Conservation (phyloP, 805 yeast genomes). For the Metschnikowia reukaufii region DNA sequence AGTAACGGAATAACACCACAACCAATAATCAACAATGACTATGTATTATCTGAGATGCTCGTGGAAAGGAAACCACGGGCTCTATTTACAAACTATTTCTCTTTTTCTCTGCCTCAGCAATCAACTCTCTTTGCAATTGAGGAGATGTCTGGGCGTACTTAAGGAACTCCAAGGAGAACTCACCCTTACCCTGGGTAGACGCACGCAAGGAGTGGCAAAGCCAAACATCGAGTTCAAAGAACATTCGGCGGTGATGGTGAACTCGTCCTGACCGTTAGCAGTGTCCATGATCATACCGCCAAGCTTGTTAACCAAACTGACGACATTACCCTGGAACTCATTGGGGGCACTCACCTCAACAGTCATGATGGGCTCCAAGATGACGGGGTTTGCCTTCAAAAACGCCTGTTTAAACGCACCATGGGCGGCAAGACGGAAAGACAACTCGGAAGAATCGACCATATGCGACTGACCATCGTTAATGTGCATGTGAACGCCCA, state of each 20-base stretch:
- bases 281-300: constrained; percentile 93
- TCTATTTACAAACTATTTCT: constrained; percentile 10
- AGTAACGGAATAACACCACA: no score
- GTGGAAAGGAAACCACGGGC: neutral
- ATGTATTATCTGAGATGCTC: no score
- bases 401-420: constrained; percentile 93
- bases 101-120: constrained; percentile 66
- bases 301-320: constrained; percentile 87
- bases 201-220: constrained; percentile 95
- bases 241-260: constrained; percentile 91
- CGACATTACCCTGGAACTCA: constrained; percentile 93
- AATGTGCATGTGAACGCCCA: constrained; percentile 89
- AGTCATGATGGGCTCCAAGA: constrained; percentile 95
- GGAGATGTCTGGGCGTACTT: constrained; percentile 89
- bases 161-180: constrained; percentile 91
- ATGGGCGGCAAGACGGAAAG: constrained; percentile 90
- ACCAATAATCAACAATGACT: no score
- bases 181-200: constrained; percentile 98
- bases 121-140: constrained; percentile 85
- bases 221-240: constrained; percentile 97
- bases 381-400: constrained; percentile 76
- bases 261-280: constrained; percentile 91
- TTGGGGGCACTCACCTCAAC: constrained; percentile 91
- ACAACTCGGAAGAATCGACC: constrained; percentile 94
- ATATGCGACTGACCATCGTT: constrained; percentile 97